These are phyloP conservation scores for Xylaria sp. DNA, from an alignment of 2,329 filamentous ascomycete species.

Conservation along the genomic window DNA sequence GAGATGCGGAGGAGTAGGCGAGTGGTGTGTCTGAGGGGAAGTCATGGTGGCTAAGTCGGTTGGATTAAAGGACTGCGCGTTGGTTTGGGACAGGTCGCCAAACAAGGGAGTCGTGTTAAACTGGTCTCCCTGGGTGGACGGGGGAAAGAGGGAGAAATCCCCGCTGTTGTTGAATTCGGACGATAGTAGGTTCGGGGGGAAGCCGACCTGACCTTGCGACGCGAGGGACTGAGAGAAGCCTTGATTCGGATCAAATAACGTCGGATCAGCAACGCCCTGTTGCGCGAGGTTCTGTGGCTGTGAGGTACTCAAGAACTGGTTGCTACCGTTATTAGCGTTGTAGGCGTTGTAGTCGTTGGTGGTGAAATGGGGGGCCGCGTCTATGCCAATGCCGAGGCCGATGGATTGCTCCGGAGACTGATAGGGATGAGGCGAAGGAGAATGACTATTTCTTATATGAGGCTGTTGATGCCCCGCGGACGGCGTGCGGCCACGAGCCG, in stretches of 20 bases:
- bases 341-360: conserved; percentile 51
- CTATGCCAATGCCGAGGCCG: conserved; percentile 62
- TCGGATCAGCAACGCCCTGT: conserved; percentile 43
- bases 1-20: conserved; percentile 59
- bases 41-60: conserved; percentile 57
- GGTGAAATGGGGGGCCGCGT: conserved; percentile 48
- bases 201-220: conserved; percentile 47
- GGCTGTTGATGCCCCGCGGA: conserved; percentile 60
- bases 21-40: conserved; percentile 58
- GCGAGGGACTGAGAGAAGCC: conserved; percentile 46
- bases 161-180: conserved; percentile 52
- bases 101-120: conserved; percentile 64
- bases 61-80: conserved; percentile 45
- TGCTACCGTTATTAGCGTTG: conserved; percentile 43
- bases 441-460: conserved; percentile 71
- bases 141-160: conserved; percentile 69
- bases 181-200: conserved; percentile 50
- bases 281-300: conserved; percentile 50
- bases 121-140: conserved; percentile 56
- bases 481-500: conserved; percentile 60
- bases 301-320: conserved; percentile 55
- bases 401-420: conserved; percentile 53
- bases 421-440: conserved; percentile 62
- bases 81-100: conserved; percentile 49
- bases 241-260: conserved; percentile 37